These are phyloP conservation scores for Vitis cinerea DNA, from an alignment of 164 flowering plant species.

Conservation along the genomic window DNA sequence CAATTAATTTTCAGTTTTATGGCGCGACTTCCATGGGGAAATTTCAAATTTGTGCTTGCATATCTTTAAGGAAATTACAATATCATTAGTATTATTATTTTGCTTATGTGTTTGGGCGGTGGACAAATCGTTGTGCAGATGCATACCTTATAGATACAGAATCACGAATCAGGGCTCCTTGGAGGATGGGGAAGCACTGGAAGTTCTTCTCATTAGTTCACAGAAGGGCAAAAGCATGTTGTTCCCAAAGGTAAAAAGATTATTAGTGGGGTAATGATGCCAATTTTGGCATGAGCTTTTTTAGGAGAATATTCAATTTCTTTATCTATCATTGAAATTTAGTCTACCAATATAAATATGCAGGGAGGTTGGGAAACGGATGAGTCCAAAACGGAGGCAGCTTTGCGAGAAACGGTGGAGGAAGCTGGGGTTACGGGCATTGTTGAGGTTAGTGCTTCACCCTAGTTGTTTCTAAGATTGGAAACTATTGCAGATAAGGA, in stretches of 20 bases:
- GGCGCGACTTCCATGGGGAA: too few relatives aligned
- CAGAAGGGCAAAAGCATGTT: conserved; percentile 61
- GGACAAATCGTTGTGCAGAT: conserved; percentile 35
- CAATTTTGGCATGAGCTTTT: too few relatives aligned
- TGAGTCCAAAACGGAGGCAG: conserved; percentile 65
- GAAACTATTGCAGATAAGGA: too few relatives aligned
- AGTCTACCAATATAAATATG: too few relatives aligned
- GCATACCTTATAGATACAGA: conserved; percentile 60
- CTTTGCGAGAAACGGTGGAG: conserved; percentile 66
- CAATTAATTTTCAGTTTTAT: too few relatives aligned
- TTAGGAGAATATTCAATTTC: too few relatives aligned
- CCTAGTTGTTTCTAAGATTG: background rate
- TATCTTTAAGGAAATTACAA: too few relatives aligned
- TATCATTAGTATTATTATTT: too few relatives aligned
- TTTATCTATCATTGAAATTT: background rate
- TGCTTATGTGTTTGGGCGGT: too few relatives aligned
- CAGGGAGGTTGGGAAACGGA: conserved; percentile 93
- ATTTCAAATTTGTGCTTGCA: too few relatives aligned
- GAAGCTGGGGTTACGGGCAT: conserved; percentile 80
- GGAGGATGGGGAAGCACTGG: conserved; percentile 24
- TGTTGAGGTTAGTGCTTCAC: conserved; percentile 38
- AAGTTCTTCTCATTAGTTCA: conserved; percentile 66
- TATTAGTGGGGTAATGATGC: background rate
- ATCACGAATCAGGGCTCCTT: background rate
- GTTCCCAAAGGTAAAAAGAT: conserved; percentile 69